phyloP scores from a whole-genome alignment of 495 filamentous ascomycete species.

The Penicillium coprophilum region DNA sequence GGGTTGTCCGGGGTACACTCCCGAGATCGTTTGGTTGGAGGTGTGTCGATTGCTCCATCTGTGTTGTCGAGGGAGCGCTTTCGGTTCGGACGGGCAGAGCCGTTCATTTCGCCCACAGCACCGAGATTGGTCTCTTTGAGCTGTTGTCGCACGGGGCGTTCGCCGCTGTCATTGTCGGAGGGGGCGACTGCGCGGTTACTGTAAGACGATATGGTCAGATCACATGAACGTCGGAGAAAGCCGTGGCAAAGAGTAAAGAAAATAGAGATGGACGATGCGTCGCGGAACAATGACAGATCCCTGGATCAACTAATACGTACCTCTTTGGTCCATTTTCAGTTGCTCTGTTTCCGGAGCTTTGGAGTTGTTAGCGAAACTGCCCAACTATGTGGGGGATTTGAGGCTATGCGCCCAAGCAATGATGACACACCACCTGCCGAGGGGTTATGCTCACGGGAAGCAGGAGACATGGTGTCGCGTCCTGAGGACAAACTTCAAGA shows the following conservation, averaged over 20 bases:
- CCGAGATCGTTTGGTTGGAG: slow-evolving; percentile 45
- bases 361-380: slow-evolving; percentile 1
- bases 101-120: slow-evolving; percentile 24
- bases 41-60: slow-evolving; percentile 24
- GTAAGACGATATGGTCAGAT: slow-evolving; percentile 15
- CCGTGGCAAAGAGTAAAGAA: neutral
- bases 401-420: slow-evolving; percentile 4
- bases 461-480: slow-evolving; percentile 13
- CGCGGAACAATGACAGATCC: neutral
- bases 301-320: neutral
- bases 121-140: slow-evolving; percentile 61
- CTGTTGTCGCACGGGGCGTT: slow-evolving; percentile 60
- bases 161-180: slow-evolving; percentile 52
- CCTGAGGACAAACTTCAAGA: neutral
- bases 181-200: slow-evolving; percentile 31
- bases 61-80: slow-evolving; percentile 58
- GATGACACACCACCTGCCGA: slow-evolving; percentile 18
- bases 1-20: slow-evolving; percentile 32
- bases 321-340: neutral
- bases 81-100: slow-evolving; percentile 23
- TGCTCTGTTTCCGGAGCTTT: neutral
- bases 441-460: slow-evolving; percentile 14
- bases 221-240: neutral
- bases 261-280: neutral
- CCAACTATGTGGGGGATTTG: neutral